phyloP scores from a whole-genome alignment of 2,329 filamentous ascomycete genomes.

The Aspergillus caelatus region DNA sequence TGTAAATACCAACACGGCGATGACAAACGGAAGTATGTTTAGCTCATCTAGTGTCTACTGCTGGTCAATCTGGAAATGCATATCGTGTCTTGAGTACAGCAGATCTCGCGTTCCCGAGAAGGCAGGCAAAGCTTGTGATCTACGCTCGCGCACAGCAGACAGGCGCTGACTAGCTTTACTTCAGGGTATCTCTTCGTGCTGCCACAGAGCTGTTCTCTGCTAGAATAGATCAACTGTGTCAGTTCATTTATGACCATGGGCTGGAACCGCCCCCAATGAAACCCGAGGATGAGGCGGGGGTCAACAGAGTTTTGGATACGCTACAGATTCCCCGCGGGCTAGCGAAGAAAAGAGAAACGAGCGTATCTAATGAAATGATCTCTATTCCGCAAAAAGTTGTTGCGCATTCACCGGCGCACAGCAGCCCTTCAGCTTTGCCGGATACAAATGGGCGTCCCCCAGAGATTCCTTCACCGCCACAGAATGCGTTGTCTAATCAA shows the following conservation, averaged over 20 bases:
- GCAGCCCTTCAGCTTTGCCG: constrained; percentile 15
- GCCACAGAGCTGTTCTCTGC: constrained; percentile 42
- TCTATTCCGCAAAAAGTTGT: neutral
- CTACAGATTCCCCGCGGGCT: constrained; percentile 35
- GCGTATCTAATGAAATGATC: neutral
- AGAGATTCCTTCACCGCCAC: constrained; percentile 14
- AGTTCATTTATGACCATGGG: constrained; percentile 47
- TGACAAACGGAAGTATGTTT: constrained; percentile 43
- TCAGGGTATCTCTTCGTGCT: constrained; percentile 39
- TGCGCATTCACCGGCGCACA: constrained; percentile 15
- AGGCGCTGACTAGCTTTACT: constrained; percentile 12
- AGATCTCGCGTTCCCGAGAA: neutral
- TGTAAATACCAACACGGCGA: constrained; percentile 45
- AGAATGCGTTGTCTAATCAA: constrained; percentile 17
- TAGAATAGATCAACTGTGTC: constrained; percentile 41
- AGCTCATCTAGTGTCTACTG: neutral
- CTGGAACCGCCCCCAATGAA: constrained; percentile 44
- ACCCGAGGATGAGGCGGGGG: constrained; percentile 39
- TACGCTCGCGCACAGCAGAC: neutral
- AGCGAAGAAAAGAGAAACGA: constrained; percentile 15
- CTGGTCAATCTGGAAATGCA: neutral
- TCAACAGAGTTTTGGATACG: constrained; percentile 43
- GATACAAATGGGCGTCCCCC: constrained; percentile 6
- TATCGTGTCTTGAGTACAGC: neutral
- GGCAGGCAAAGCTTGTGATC: neutral